A percentile compares a stretch with the other conserved stretches of the same genome.
These are phyloP conservation scores for Leucoagaricus sp. DNA, from an alignment of 1,284 basidiomycete species.

Conservation along the genomic window DNA sequence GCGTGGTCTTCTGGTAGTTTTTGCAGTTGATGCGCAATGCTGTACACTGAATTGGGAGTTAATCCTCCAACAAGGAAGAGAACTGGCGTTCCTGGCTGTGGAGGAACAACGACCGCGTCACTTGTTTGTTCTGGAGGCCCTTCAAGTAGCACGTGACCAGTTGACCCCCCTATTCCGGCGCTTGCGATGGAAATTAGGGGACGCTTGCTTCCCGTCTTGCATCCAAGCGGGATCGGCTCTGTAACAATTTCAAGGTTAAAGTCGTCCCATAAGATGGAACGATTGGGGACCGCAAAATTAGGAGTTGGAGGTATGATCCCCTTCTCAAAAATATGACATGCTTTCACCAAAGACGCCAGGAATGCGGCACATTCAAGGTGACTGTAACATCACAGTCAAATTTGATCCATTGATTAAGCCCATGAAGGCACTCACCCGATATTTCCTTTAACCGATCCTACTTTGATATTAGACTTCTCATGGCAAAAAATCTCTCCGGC, in stretches of 20 bases:
- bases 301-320: conserved; percentile 40
- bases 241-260: conserved; percentile 23
- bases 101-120: neutral
- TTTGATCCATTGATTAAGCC: neutral
- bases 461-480: conserved; percentile 30
- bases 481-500: conserved; percentile 37
- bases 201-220: conserved; percentile 16
- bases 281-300: conserved; percentile 37
- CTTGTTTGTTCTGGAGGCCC: conserved; percentile 23
- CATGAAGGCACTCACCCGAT: conserved; percentile 36
- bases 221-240: conserved; percentile 21
- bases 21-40: conserved; percentile 19
- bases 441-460: conserved; percentile 51
- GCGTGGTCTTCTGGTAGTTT: conserved; percentile 13
- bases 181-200: conserved; percentile 40
- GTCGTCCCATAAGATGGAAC: conserved; percentile 40
- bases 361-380: conserved; percentile 45
- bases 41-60: conserved; percentile 30
- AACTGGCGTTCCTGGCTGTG: conserved; percentile 19
- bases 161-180: conserved; percentile 46
- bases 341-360: conserved; percentile 42
- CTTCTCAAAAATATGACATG: conserved; percentile 37
- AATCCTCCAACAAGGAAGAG: conserved; percentile 39
- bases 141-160: conserved; percentile 41
- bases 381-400: conserved; percentile 21